phyloP scores from a whole-genome alignment of 2,329 filamentous ascomycete species.

The Capronia americana region DNA sequence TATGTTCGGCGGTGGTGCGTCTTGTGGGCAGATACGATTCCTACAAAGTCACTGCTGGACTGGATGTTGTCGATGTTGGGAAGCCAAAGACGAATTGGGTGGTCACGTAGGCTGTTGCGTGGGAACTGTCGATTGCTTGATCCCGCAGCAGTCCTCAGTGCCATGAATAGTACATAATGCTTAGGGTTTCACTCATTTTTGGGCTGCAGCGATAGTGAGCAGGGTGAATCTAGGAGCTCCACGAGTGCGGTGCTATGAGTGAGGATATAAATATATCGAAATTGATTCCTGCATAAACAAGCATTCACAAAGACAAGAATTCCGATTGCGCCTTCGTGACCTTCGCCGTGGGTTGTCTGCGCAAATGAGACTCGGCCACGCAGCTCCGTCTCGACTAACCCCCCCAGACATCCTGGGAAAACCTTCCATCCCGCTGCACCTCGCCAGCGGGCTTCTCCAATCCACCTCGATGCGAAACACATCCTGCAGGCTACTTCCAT shows the following conservation, averaged over 20 bases:
- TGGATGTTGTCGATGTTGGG: not conserved
- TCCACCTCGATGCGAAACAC: not conserved
- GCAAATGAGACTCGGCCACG: conserved; percentile 24
- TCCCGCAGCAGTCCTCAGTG: not conserved
- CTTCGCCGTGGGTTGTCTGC: not conserved
- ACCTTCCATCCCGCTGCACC: conserved; percentile 1
- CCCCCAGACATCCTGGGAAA: not conserved
- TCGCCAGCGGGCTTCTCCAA: conserved; percentile 14
- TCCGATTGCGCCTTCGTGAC: not conserved
- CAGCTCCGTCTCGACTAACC: not conserved
- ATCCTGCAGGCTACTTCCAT: conserved; percentile 11
- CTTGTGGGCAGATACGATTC: not conserved
- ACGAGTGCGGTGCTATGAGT: not conserved
- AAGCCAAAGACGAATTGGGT: conserved; percentile 5
- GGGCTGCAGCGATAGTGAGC: not conserved
- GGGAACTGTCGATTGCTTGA: not conserved
- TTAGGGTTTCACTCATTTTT: not conserved
- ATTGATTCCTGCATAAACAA: not conserved
- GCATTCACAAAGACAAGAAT: not conserved
- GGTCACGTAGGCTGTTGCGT: not conserved
- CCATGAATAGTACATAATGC: not conserved
- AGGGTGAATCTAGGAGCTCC: not conserved
- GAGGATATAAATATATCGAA: not conserved
- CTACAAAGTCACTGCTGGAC: conserved; percentile 4
- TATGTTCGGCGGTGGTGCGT: conserved; percentile 2